These are phyloP conservation scores for Xylaria sp. DNA, from an alignment of 2,329 filamentous ascomycete genomes.

Conservation along the genomic window DNA sequence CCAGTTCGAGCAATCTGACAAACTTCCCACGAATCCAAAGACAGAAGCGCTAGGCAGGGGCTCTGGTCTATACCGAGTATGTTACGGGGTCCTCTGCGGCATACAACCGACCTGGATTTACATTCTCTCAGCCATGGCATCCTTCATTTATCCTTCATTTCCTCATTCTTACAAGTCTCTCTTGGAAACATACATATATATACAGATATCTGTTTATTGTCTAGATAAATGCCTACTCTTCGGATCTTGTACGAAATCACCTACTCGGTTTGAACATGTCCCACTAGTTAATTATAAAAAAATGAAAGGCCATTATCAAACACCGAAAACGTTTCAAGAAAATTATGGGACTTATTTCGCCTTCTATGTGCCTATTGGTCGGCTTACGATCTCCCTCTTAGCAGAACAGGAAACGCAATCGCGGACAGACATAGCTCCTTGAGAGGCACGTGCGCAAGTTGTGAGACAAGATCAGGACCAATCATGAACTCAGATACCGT, in stretches of 20 bases:
- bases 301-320: not conserved
- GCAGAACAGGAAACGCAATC: not conserved
- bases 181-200: not conserved
- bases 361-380: slow-evolving; percentile 15
- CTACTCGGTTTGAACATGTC: not conserved
- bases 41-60: not conserved
- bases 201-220: not conserved
- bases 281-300: not conserved
- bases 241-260: not conserved
- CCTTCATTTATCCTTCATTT: slow-evolving; percentile 1
- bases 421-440: not conserved
- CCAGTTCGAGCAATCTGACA: slow-evolving; percentile 16
- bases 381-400: slow-evolving; percentile 1
- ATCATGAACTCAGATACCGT: slow-evolving; percentile 23
- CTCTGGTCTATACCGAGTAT: not conserved
- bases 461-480: slow-evolving; percentile 10
- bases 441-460: slow-evolving; percentile 14
- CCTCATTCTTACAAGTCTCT: not conserved
- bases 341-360: not conserved
- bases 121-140: not conserved
- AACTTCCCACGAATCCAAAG: not conserved
- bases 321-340: not conserved
- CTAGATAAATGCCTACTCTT: not conserved
- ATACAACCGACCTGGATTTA: not conserved
- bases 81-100: not conserved